Base-by-base conservation (phyloP, 306 rosid genomes). In the Fragaria iinumae region DNA sequence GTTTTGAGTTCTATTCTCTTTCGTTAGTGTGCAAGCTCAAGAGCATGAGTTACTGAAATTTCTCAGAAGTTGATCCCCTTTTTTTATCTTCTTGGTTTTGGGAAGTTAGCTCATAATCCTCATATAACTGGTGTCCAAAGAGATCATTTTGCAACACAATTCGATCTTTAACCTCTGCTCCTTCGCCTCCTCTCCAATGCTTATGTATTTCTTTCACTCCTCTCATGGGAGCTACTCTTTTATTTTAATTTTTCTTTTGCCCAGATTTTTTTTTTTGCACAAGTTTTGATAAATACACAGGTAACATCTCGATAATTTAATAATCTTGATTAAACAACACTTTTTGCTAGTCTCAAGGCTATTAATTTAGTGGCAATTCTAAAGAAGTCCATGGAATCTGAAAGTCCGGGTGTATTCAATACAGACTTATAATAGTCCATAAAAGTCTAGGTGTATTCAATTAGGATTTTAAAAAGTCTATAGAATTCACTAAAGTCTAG, bases 1-100 rank as follows among this genome's bases (percentile, higher is more conserved):
- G 67, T 72, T 55, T 21, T 59, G 43, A 59, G 57, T 67, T 10
- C 76, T 39, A 12, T 27, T 73, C 41, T 73, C 69, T 59, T 73
- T 25, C 27, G 16, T 23, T 10, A 23, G 41, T 41, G 44, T 23
- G 25, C 69, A 57, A 25, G 38, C 48, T 56, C 43, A 41, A 5
- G 69, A 43, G 39, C 23, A 27, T 43, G 25, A 74, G 32, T 43
- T 60, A 20, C 43, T 52, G 67, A 21, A 39, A 57, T 39, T 23
- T 38, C 17, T 41, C 25, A 59, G 41, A 73, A 57, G 69, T 43
- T 43, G 77, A 38, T 16, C 43, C 2, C 17, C 12, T 5, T 12
- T 62, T 25, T 62, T 12, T 0, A 29, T 14, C 18, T 63, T 29
- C 8, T 32, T 11, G 6, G 11, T 63, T 6, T 14, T 62, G 68